A percentile compares a stretch with the other conserved stretches of the same genome.
Evolutionary conservation across 1,139 yeast genomes (phyloP).

Genomic region (Debaryomyces sp.): DNA sequence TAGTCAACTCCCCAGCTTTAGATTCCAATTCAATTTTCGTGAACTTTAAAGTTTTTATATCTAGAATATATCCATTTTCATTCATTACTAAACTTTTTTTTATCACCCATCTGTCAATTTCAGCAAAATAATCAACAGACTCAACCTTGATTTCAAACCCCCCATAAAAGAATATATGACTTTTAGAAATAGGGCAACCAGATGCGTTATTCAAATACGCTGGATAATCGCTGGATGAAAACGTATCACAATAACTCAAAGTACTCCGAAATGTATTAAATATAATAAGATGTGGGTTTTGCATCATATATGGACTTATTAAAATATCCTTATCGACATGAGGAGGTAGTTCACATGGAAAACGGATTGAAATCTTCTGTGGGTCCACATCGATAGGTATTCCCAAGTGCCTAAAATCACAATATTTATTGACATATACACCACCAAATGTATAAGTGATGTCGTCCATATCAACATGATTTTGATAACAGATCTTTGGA

Average conservation of each 20-base stretch:
- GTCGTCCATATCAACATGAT: constrained; percentile 36
- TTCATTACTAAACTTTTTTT: constrained; percentile 35
- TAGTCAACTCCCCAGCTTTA: constrained; percentile 13
- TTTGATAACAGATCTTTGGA: constrained; percentile 37
- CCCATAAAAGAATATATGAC: constrained; percentile 45
- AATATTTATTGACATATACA: constrained; percentile 20
- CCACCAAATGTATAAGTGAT: constrained; percentile 45
- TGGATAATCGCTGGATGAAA: constrained; percentile 27
- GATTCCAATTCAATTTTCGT: constrained; percentile 30
- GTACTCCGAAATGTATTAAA: constrained; percentile 41
- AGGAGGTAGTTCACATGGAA: constrained; percentile 47
- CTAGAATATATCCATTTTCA: constrained; percentile 41
- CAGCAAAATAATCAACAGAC: constrained; percentile 24
- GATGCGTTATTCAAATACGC: constrained; percentile 31
- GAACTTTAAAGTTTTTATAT: constrained; percentile 34
- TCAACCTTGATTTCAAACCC: constrained; percentile 37
- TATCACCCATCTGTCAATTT: constrained; percentile 40
- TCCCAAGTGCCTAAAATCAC: constrained; percentile 33
- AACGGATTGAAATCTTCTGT: constrained; percentile 36
- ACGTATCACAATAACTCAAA: constrained; percentile 31
- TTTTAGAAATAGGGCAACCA: constrained; percentile 34
- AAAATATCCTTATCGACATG: constrained; percentile 37
- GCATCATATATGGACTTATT: constrained; percentile 37
- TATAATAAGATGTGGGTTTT: constrained; percentile 28
- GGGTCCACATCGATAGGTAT: constrained; percentile 36